These are phyloP conservation scores for Geotrichum carabidarum DNA, from an alignment of 1,139 yeast genomes.

Conservation along the genomic window DNA sequence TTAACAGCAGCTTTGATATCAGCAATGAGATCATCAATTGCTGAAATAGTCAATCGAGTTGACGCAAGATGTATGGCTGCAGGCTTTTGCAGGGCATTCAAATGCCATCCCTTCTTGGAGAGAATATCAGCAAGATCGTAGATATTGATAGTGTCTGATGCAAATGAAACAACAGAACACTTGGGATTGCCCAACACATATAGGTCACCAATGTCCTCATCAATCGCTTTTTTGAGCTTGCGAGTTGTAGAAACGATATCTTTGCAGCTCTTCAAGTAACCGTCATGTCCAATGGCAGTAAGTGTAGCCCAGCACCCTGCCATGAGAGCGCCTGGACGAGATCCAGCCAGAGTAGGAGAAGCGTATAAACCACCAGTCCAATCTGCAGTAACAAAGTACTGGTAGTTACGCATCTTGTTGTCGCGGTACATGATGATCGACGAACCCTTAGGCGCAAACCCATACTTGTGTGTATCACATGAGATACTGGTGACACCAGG, in stretches of 20 bases:
- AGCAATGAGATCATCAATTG: slow-evolving; percentile 55
- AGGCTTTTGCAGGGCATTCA: slow-evolving; percentile 80
- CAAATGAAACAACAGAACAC: slow-evolving; percentile 75
- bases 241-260: slow-evolving; percentile 65
- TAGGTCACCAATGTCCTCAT: slow-evolving; percentile 47
- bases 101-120: slow-evolving; percentile 77
- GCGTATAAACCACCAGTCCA: slow-evolving; percentile 98
- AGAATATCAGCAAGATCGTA: slow-evolving; percentile 72
- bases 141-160: slow-evolving; percentile 53
- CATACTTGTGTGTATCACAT: slow-evolving; percentile 96
- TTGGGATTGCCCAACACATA: slow-evolving; percentile 79
- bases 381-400: slow-evolving; percentile 74
- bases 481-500: slow-evolving; percentile 97
- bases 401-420: slow-evolving; percentile 62
- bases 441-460: slow-evolving; percentile 96
- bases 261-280: slow-evolving; percentile 62
- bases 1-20: slow-evolving; percentile 51
- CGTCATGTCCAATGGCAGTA: slow-evolving; percentile 70
- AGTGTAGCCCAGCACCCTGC: slow-evolving; percentile 98
- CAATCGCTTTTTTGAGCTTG: slow-evolving; percentile 49
- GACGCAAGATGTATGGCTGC: slow-evolving; percentile 88
- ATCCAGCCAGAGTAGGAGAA: slow-evolving; percentile 93
- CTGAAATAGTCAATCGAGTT: slow-evolving; percentile 63
- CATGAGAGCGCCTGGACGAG: slow-evolving; percentile 93
- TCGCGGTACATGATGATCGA: slow-evolving; percentile 85